Evolutionary conservation across 1,284 basidiomycete species (phyloP), one percentile per base, ranked within the genome.

Genomic region (Rhodotorula sp.): DNA sequence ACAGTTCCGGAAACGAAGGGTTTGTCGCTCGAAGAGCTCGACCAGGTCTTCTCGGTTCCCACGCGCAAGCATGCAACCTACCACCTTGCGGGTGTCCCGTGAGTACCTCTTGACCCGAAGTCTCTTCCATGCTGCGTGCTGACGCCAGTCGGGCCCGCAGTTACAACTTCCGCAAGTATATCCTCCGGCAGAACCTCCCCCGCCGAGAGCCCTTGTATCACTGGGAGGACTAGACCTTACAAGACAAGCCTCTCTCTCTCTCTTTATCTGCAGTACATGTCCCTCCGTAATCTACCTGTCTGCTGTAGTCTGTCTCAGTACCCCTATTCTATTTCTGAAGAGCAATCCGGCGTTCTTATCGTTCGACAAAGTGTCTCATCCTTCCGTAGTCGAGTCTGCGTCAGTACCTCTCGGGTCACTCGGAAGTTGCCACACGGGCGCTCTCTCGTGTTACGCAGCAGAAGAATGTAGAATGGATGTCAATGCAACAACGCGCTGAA

Each of bases 1-100:
- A 42, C 37, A 42, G 78, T 80, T 14, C 76, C 85, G n/a, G 84
- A 78, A 83, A 93, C 91, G 45, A 93, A 91, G 82, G 85, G 87
- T 4, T 62, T 72, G 37, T 69, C 73, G 3, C 85, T 94, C 42
- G 91, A 93, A 79, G 87, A 88, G 79, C 81, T 88, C 54, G 63
- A 68, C 64, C 62, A 68, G 53, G 68, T 69, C 48, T 64, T 63
- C 62, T 48, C 44, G 14, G 86, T 92, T 1, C 88, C 89, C 1
- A 87, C 24, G 84, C 84, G 37, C 30, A 49, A 49, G 10, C 60
- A 61, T 30, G 48, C 48, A 20, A 1, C 24, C 6, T 61, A 61
- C 60, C 60, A 61, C 30, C 46, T 61, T 48, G 26, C n/a, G 22
- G 60, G 46, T 15, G 30, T 37, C 26, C 24, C n/a, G 58, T 59